These are phyloP conservation scores for Malus hybrid DNA, from an alignment of 331 rosid genomes.

Conservation along the genomic window DNA sequence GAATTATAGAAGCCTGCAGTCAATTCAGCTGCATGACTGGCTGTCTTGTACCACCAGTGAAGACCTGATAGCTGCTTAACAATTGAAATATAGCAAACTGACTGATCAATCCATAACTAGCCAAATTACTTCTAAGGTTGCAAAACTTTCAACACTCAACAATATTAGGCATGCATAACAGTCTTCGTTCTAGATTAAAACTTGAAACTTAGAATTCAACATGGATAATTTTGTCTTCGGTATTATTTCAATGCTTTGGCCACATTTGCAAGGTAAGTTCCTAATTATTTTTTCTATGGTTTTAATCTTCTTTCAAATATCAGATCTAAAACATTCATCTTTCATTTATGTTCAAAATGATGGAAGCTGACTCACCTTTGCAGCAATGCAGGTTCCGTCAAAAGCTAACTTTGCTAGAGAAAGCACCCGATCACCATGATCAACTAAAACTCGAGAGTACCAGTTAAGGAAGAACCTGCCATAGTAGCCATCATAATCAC, in stretches of 20 bases:
- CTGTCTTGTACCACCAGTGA: constrained; percentile 95
- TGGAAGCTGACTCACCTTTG: constrained; percentile 56
- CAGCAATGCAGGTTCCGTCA: constrained; percentile 73
- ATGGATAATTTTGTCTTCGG: background rate
- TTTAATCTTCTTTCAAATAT: background rate
- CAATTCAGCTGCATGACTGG: constrained; percentile 91
- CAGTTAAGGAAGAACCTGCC: constrained; percentile 97
- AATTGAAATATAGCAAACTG: constrained; percentile 48
- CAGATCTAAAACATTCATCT: background rate
- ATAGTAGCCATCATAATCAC: constrained; percentile 93
- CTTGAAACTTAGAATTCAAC: background rate
- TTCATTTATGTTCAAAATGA: background rate
- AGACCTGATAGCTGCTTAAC: constrained; percentile 79
- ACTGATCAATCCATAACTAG: constrained; percentile 25
- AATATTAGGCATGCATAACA: background rate
- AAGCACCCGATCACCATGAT: constrained; percentile 83
- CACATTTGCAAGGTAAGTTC: background rate
- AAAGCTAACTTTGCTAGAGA: constrained; percentile 90
- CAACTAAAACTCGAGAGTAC: constrained; percentile 81
- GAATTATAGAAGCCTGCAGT: constrained; percentile 90
- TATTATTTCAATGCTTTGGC: background rate
- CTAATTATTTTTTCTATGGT: background rate
- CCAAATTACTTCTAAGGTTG: constrained; percentile 9
- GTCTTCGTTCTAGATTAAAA: background rate
- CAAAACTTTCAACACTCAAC: background rate